Evolutionary conservation across 306 rosid species (phyloP).

Genomic region (Quercus gilva): DNA sequence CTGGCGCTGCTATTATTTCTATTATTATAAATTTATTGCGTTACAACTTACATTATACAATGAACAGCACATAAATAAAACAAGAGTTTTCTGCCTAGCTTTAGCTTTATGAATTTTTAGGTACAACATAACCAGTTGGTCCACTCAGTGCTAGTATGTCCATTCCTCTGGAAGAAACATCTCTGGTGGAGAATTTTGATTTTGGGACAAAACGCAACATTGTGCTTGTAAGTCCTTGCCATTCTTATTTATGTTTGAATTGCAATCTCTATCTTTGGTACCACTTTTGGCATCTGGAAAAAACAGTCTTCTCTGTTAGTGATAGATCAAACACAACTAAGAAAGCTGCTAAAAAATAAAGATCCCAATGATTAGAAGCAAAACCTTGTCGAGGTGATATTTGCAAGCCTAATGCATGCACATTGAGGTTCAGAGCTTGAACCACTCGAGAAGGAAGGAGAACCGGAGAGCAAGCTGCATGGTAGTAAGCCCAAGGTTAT

Average conservation of each 20-base stretch:
- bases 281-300: constrained; percentile 17
- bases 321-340: neutral
- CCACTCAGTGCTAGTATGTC: constrained; percentile 48
- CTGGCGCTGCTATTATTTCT: constrained; percentile 14
- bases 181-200: constrained; percentile 36
- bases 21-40: neutral
- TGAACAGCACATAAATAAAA: neutral
- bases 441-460: constrained; percentile 68
- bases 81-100: neutral
- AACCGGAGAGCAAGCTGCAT: constrained; percentile 67
- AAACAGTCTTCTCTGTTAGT: neutral
- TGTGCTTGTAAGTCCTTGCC: constrained; percentile 33
- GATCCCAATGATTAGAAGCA: neutral
- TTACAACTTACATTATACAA: neutral
- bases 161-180: constrained; percentile 81
- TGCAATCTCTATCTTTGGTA: constrained; percentile 13
- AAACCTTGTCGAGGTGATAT: constrained; percentile 56
- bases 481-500: neutral
- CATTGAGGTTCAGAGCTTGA: constrained; percentile 73
- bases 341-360: neutral
- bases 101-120: constrained; percentile 12
- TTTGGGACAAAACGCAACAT: constrained; percentile 44
- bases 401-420: constrained; percentile 59
- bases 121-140: neutral
- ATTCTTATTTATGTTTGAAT: constrained; percentile 20